Base-by-base conservation (phyloP, 2,329 filamentous ascomycete species). In the Plenodomus lindquistii region DNA sequence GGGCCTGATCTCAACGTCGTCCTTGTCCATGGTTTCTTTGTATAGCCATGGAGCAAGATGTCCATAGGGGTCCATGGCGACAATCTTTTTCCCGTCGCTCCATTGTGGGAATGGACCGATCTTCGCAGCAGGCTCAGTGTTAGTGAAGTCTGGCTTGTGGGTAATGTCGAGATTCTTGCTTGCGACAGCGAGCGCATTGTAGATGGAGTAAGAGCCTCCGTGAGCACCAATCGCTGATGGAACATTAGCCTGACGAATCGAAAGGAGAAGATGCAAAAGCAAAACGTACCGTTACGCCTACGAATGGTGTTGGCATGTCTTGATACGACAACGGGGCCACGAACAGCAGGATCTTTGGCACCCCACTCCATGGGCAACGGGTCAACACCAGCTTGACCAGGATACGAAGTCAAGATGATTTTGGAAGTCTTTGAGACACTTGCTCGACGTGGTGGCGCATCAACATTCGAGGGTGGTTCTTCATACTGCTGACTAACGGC, bases 41-140 rank as follows among this genome's bases (percentile, higher is more conserved):
- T 87, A 96, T 35, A 95, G 75, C 86, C 87, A 92, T 8, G 90
- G 89, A 8, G 87, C 83, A 51, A 96, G 77, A 75, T 97, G 94
- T 6, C 94, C 93, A 71, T 88, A 89, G 0, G 93, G 93, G 69
- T 97, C 94, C 91, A 99, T 96, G 16, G 93, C 90, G 13, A 97
- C 93, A 55, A 99, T 97, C 79, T 97, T 97, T 73, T 90, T 91
- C 65, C 83, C 84, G 68, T 96, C 89, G 20, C 82, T 83, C 93
- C 93, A 99, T 74, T 94, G 85, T 7, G 89, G 86, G 63, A 96
- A 96, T 7, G 90, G 91, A 0, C 91, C 91, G 67, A 97, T 90
- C 44, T 87, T 84, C 18, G 85, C 89, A n/a, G 92, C 91, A 11
- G 94, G 94, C 71, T 97, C 89, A 9, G 91, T 96, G 72, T 97